Evolutionary conservation across 1,284 basidiomycete species (phyloP).

Genomic region (Ceratobasidium theobromae): DNA sequence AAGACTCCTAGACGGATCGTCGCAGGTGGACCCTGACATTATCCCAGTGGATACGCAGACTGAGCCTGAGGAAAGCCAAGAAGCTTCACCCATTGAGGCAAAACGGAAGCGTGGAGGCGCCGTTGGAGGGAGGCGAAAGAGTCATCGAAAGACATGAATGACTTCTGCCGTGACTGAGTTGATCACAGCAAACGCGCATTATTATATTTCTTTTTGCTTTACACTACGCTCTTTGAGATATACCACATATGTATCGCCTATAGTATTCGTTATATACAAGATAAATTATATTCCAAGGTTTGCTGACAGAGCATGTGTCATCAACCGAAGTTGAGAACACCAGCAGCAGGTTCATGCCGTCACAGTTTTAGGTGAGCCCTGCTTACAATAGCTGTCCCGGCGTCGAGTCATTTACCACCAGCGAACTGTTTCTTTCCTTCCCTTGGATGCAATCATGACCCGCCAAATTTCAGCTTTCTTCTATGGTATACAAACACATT

Average conservation of each 20-base stretch:
- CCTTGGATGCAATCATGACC: neutral
- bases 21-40: constrained; percentile 1
- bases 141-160: constrained; percentile 2
- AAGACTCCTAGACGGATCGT: constrained; percentile 11
- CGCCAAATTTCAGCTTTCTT: constrained; percentile 5
- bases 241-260: neutral
- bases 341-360: too few relatives aligned
- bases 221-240: neutral
- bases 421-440: neutral
- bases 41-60: constrained; percentile 14
- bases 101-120: constrained; percentile 26
- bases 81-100: neutral
- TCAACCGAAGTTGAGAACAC: neutral
- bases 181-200: neutral
- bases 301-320: neutral
- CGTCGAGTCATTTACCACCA: neutral
- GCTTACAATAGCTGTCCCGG: too few relatives aligned
- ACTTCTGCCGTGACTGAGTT: neutral
- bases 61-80: constrained; percentile 10
- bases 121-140: neutral
- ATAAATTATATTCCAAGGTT: neutral
- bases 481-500: neutral
- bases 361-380: neutral
- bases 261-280: neutral
- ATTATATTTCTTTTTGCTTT: neutral